Evolutionary conservation across 352 stramenopile genomes (phyloP).

Genomic region (Elongisporangium senticosum): DNA sequence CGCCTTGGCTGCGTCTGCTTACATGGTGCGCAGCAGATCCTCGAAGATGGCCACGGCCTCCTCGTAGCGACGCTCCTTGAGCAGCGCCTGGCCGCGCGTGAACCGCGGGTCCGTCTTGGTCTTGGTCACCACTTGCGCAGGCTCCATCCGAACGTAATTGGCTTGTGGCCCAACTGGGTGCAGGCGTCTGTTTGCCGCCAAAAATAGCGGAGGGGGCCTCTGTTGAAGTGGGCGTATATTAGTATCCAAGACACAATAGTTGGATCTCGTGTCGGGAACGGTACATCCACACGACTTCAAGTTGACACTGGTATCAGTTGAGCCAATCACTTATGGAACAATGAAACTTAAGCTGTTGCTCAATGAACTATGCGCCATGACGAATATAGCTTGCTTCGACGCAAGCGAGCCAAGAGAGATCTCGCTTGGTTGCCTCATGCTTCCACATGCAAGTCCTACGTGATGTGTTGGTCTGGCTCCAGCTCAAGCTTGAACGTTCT

Average conservation of each 20-base stretch:
- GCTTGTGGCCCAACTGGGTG: background rate
- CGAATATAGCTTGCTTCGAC: too few relatives aligned
- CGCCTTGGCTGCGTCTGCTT: constrained; percentile 1
- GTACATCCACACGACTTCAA: background rate
- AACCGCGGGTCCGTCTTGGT: constrained; percentile 73
- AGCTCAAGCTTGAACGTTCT: constrained; percentile 26
- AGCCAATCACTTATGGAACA: too few relatives aligned
- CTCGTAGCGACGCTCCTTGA: constrained; percentile 79
- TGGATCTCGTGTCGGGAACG: background rate
- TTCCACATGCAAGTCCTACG: too few relatives aligned
- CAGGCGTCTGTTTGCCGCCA: background rate
- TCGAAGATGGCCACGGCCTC: constrained; percentile 72
- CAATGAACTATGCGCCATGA: too few relatives aligned
- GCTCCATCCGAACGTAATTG: background rate
- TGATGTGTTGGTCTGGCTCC: constrained; percentile 20
- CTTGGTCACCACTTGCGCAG: constrained; percentile 33
- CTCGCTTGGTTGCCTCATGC: too few relatives aligned
- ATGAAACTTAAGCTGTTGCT: too few relatives aligned
- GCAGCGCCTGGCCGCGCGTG: constrained; percentile 52
- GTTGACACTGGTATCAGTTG: too few relatives aligned
- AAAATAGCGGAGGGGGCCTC: background rate
- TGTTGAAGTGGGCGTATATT: background rate
- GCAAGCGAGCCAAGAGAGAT: too few relatives aligned
- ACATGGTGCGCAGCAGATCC: constrained; percentile 78
- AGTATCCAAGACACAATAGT: background rate